Base-by-base conservation (phyloP, 148 eudicot species). In the Camellia lanceoleosa region DNA sequence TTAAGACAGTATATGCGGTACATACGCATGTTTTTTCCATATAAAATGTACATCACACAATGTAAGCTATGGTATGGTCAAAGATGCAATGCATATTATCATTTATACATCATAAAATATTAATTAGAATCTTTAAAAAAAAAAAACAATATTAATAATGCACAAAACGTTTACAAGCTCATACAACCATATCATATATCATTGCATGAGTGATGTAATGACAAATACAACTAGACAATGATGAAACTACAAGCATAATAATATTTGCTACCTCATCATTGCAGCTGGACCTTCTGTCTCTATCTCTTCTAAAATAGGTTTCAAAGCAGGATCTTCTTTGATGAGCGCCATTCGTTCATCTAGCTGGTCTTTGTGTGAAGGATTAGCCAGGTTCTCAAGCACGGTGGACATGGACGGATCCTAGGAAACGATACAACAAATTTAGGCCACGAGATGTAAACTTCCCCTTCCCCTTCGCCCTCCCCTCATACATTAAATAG, bases 281-380 rank as follows among this genome's bases (percentile, higher is more conserved):
- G 99, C 99, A 85, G 98, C 88, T 41, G 99, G 97, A 69, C 99
- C 99, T 54, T 98, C 99, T 59, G 74, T 84, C 88, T 93, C 99
- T 61, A 96, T 96, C 89, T 96, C 99, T 11, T 96, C 97, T 69
- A 96, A 80, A 78, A 96, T 92, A 66, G 98, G 98, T 80, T 93
- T 93, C 88, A 96, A 76, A n/a, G 97, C 73, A 56, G 98, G 99
- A 86, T 96, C 99, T 38, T 92, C 98, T 82, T 94, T 96, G 81
- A 96, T 85, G 60, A 83, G 92, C 30, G 95, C 82, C 98, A 93
- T 92, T 75, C 99, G 86, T 83, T 92, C 95, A 87, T 93, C 98
- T 71, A 96, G 88, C 83, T 87, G 87, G 58, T 90, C 94, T 83
- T 84, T 91, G 10, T 92, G 91, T 59, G 91, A 84, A 67, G 98